Evolutionary conservation across 768 basidiomycete species (phyloP), one percentile per base, ranked within the genome.

Genomic region (Pleurotus eryngii): DNA sequence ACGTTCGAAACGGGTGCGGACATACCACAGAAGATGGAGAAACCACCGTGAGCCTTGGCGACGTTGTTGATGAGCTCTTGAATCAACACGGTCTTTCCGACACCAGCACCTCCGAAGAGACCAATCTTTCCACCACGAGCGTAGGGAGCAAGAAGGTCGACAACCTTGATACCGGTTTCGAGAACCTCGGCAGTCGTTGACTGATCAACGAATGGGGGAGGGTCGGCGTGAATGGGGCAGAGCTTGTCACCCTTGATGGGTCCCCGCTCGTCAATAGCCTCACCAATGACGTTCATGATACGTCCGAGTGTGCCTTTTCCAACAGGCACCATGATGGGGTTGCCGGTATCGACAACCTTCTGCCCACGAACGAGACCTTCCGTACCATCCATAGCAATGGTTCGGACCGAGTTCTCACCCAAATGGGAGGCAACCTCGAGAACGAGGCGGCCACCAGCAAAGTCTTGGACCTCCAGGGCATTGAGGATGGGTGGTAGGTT

Each of bases 21-120:
- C 84, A 48, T 68, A 92, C 92, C 92, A 67, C 92, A 94, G 87
- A 98, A 98, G 74, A 98, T 97, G 48, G 97, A 99, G 91, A 98
- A 98, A 93, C 97, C 97, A 93, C 97, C 97, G 74, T 99, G 97
- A 54, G 97, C 97, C 82, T 99, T 99, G 70, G 97, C 97, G 71
- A 99, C 95, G 82, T 99, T 99, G 88, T 99, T 98, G 81, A 99
- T 99, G 71, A 99, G 89, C 73, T 98, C 95, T 76, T 98, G 96
- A 75, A 98, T 98, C 78, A 98, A 81, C 72, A 99, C 97, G 57
- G 97, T 98, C 86, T 99, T 99, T 68, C 97, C 97, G 80, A 99
- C 97, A 90, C 97, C 97, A 66, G 97, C 97, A 89, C 97, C 97
- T 70, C 97, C 97, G 79, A 99, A 97, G 68, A 99, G 91, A 84